Evolutionary conservation across 139 green algal genomes (phyloP).

Genomic region (Haematococcus lacustris): DNA sequence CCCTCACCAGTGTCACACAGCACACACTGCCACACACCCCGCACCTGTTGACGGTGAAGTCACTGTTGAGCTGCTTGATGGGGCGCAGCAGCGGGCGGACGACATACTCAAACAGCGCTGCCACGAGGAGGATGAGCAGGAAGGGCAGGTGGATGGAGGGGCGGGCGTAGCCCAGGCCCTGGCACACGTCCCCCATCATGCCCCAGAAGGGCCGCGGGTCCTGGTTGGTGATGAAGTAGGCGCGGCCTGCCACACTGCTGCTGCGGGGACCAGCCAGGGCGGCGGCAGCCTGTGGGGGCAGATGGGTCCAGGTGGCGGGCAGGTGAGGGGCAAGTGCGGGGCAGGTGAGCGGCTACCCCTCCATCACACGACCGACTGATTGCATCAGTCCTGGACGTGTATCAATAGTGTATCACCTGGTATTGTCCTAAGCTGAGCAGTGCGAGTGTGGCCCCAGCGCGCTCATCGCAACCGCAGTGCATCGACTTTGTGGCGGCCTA

Average conservation of each 20-base stretch:
- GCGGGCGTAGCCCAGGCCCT: conserved; percentile 70
- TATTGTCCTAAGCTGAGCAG: too few relatives aligned
- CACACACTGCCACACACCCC: neutral
- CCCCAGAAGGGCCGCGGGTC: conserved; percentile 75
- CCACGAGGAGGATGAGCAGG: conserved; percentile 63
- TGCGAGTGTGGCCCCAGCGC: too few relatives aligned
- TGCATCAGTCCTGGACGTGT: too few relatives aligned
- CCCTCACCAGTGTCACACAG: neutral
- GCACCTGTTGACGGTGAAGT: conserved; percentile 61
- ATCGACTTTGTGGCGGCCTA: too few relatives aligned
- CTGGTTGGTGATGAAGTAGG: conserved; percentile 88
- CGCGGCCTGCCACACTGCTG: conserved; percentile 44
- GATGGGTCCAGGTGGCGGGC: neutral
- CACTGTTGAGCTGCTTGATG: conserved; percentile 42
- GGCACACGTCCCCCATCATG: conserved; percentile 76
- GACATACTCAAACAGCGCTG: conserved; percentile 65
- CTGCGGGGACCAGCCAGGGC: conserved; percentile 20
- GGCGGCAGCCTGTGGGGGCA: conserved; percentile 50
- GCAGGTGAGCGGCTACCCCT: too few relatives aligned
- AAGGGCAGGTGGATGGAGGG: conserved; percentile 59
- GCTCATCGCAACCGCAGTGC: too few relatives aligned
- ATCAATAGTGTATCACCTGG: too few relatives aligned
- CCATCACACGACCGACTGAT: too few relatives aligned
- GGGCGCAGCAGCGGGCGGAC: conserved; percentile 46
- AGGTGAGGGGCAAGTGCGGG: neutral